Base-by-base conservation (phyloP, 2,329 filamentous ascomycete genomes). In the Microdochium paspali region DNA sequence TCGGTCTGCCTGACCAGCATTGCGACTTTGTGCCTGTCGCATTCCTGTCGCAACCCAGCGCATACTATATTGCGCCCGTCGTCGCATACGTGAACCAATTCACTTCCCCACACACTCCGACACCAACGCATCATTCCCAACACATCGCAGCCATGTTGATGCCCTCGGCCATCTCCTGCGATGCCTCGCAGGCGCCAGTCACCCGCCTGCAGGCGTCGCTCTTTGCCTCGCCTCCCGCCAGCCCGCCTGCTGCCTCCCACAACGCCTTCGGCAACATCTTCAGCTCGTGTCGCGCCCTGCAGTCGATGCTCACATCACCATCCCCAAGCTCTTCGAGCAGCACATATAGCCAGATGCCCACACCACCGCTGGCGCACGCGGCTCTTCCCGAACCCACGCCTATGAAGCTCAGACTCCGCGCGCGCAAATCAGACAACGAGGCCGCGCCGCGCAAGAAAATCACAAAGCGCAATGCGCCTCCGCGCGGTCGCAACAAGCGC, bases 141-240 rank as follows among this genome's bases (percentile, higher is more conserved):
- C 12, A 23, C 42, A 46, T 42, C 44, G 45, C 49, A 52, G 68
- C 53, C 21, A 82, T 82, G 79, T 64, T 82, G 49, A 71, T 81
- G 51, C 77, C 78, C 20, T 81, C 78, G 25, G 74, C 77, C 30
- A 62, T 82, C 42, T 66, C 73, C 25, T 80, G 77, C 73, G 77
- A 80, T 60, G 61, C 71, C 58, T 72, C 73, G 67, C 73, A 71
- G 49, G 58, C 67, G 48, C 64, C 64, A 43, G 61, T 65, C 55
- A 66, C 68, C 44, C 71, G 70, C 52, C 70, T 73, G 5, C 70
- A 73, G 53, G 58, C 69, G 25, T 60, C 72, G 42, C 68, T 77
- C 58, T 73, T 81, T 61, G 72, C 74, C 51, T 82, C 79, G 46
- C 80, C 80, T 45, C 79, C 79, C 47, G 69, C 77, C 55, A 76